phyloP scores from a whole-genome alignment of 1,284 basidiomycete genomes.

The Ceratorhiza oryzae-sativae region DNA sequence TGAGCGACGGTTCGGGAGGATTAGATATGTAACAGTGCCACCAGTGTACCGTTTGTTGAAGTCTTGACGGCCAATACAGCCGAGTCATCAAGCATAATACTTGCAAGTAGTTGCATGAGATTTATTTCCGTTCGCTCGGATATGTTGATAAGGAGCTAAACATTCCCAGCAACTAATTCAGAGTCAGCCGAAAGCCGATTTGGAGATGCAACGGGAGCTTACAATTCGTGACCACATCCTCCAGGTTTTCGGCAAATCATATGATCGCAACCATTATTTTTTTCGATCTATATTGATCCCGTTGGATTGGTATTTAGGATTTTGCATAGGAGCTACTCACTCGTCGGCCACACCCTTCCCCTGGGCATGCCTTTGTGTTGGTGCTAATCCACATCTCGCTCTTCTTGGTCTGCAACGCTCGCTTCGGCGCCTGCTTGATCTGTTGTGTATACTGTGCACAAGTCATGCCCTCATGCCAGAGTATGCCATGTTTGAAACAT shows the following conservation, averaged over 20 bases:
- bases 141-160: not conserved
- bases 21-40: not conserved
- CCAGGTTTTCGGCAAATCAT: constrained; percentile 22
- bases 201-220: not conserved
- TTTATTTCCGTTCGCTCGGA: not conserved
- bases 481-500: constrained; percentile 13
- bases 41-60: not conserved
- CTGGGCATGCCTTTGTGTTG: constrained; percentile 9
- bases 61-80: not conserved
- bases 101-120: not conserved
- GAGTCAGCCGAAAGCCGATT: not conserved
- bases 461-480: constrained; percentile 20
- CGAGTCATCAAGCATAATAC: not conserved
- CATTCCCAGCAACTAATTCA: constrained; percentile 6
- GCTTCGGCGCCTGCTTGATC: not conserved
- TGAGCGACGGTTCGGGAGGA: no score
- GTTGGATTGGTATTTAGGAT: not conserved
- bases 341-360: constrained; percentile 4
- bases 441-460: constrained; percentile 4
- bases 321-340: not conserved
- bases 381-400: constrained; percentile 26
- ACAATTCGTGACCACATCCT: constrained; percentile 28
- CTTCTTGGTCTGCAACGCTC: not conserved
- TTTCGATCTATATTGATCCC: constrained; percentile 6
- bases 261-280: constrained; percentile 17